A percentile compares a stretch with the other conserved stretches of the same genome.
Conservation (phyloP, 202 grass and related monocot species). For the Zoysia matrella region DNA sequence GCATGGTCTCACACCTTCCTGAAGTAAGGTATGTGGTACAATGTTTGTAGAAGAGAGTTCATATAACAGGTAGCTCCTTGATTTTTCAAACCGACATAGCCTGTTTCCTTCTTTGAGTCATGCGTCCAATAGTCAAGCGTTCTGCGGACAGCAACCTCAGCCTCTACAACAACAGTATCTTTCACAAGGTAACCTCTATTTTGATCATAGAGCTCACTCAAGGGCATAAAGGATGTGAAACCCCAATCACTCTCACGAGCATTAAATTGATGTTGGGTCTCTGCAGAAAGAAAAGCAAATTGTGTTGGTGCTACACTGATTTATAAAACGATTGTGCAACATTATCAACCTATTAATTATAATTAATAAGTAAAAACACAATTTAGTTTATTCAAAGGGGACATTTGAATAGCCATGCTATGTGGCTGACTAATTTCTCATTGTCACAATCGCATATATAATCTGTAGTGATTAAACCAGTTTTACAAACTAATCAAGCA, state of each 20-base stretch:
- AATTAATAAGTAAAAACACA: background rate
- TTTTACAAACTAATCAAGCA: background rate
- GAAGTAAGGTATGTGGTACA: conserved; percentile 92
- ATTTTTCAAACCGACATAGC: conserved; percentile 88
- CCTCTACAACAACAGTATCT: conserved; percentile 85
- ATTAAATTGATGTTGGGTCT: conserved; percentile 96
- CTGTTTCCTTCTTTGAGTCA: conserved; percentile 97
- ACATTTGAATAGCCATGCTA: background rate
- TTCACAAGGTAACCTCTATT: conserved; percentile 84
- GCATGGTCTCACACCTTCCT: conserved; percentile 64
- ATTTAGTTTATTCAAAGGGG: background rate
- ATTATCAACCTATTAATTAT: background rate
- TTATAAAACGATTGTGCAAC: background rate
- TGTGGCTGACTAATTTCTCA: background rate
- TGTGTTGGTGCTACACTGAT: conserved; percentile 19
- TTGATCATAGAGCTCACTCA: conserved; percentile 89
- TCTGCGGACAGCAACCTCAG: conserved; percentile 74
- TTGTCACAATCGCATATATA: background rate
- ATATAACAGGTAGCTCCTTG: conserved; percentile 89
- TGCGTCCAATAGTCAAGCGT: conserved; percentile 90
- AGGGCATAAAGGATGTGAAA: conserved; percentile 94
- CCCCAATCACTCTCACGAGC: conserved; percentile 93
- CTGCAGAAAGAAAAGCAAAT: conserved; percentile 59
- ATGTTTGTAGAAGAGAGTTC: conserved; percentile 47
- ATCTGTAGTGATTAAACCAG: background rate